A percentile compares a stretch with the other conserved stretches of the same genome.
These are phyloP conservation scores for Fusarium chuoi DNA, from an alignment of 2,329 filamentous ascomycete genomes.

Conservation along the genomic window DNA sequence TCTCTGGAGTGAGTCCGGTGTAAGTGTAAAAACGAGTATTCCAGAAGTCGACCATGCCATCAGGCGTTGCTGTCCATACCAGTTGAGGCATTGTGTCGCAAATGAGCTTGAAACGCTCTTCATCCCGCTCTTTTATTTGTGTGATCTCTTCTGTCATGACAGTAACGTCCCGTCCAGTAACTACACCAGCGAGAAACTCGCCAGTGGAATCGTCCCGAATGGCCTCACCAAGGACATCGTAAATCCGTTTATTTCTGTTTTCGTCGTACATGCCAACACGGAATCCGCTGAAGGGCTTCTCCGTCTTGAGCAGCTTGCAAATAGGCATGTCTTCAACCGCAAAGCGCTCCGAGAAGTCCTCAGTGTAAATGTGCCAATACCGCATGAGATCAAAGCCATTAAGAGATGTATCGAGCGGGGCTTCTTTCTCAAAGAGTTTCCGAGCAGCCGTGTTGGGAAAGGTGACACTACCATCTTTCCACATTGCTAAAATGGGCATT, in stretches of 20 bases:
- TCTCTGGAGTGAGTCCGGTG: slow-evolving; percentile 72
- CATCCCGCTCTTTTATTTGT: slow-evolving; percentile 75
- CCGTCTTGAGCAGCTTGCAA: slow-evolving; percentile 69
- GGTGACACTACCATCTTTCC: slow-evolving; percentile 80
- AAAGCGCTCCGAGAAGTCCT: slow-evolving; percentile 71
- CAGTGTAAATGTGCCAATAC: slow-evolving; percentile 71
- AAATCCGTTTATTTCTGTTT: slow-evolving; percentile 64
- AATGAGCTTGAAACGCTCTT: slow-evolving; percentile 78
- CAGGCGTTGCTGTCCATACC: slow-evolving; percentile 77
- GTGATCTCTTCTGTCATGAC: slow-evolving; percentile 74
- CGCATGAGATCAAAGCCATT: slow-evolving; percentile 67
- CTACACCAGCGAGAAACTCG: slow-evolving; percentile 78
- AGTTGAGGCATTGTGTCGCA: slow-evolving; percentile 78
- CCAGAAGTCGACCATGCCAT: slow-evolving; percentile 77
- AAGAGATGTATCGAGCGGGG: slow-evolving; percentile 52
- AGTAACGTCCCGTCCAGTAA: slow-evolving; percentile 79
- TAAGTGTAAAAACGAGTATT: slow-evolving; percentile 84
- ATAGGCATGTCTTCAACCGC: slow-evolving; percentile 73
- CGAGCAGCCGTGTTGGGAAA: slow-evolving; percentile 76
- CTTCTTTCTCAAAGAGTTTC: slow-evolving; percentile 58
- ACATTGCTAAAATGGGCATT: slow-evolving; percentile 81
- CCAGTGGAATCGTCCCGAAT: slow-evolving; percentile 73
- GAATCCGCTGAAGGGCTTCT: slow-evolving; percentile 66
- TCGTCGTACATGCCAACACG: slow-evolving; percentile 72
- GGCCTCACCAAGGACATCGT: slow-evolving; percentile 74